A percentile compares a stretch with the other conserved stretches of the same genome.
Evolutionary conservation across 108 stramenopile species (phyloP).

Genomic region (Cyclostephanos invisitatus): DNA sequence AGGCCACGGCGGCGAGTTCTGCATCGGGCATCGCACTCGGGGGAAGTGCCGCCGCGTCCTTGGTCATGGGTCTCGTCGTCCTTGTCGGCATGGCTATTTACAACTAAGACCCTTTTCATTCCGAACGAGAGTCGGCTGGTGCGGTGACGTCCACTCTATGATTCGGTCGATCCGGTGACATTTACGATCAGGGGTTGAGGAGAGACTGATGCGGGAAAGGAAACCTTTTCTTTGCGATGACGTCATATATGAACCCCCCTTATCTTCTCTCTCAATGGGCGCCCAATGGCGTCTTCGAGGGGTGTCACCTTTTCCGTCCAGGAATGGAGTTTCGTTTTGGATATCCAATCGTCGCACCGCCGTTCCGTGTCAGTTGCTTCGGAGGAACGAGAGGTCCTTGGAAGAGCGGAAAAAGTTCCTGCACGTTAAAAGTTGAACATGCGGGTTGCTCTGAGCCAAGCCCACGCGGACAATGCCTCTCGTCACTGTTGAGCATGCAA

Average conservation of each 20-base stretch:
- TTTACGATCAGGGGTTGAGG: slow-evolving; percentile 16
- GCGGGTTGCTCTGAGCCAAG: slow-evolving; percentile 27
- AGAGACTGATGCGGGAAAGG: slow-evolving; percentile 27
- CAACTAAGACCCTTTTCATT: neutral
- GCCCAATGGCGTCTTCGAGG: neutral
- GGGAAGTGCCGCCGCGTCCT: neutral
- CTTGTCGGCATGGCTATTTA: slow-evolving; percentile 2
- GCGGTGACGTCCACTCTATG: neutral
- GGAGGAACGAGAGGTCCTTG: slow-evolving; percentile 4
- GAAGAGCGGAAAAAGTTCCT: slow-evolving; percentile 46
- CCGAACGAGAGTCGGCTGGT: slow-evolving; percentile 2
- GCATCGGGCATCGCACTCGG: neutral
- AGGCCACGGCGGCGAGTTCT: slow-evolving; percentile 9
- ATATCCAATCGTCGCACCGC: neutral
- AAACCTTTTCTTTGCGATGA: slow-evolving; percentile 11
- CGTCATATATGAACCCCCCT: slow-evolving; percentile 35
- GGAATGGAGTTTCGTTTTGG: neutral
- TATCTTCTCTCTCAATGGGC: neutral
- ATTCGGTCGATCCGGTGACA: neutral
- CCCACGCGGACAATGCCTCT: slow-evolving; percentile 8
- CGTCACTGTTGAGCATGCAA: neutral
- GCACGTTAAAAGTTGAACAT: neutral
- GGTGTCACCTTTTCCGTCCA: neutral
- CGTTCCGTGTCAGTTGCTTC: neutral
- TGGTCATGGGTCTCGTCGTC: slow-evolving; percentile 14